Conservation (phyloP, 768 basidiomycete genomes). For the Xerocomus spinulosus region DNA sequence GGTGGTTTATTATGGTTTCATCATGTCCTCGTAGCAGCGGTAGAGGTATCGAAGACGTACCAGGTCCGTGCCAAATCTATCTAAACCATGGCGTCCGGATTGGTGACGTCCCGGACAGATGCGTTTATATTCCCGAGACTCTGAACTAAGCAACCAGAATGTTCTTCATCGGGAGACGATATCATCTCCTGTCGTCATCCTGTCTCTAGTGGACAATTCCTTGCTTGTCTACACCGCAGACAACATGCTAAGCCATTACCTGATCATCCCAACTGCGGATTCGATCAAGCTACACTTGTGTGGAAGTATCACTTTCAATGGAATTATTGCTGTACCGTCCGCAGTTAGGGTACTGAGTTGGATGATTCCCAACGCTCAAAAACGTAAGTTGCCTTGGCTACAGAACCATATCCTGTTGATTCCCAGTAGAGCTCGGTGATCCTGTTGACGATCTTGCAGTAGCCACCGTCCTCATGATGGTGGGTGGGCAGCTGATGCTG, state of each 20-base stretch:
- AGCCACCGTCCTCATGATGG: constrained; percentile 93
- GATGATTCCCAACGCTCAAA: constrained; percentile 93
- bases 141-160: constrained; percentile 78
- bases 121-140: constrained; percentile 89
- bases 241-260: constrained; percentile 88
- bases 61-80: constrained; percentile 45
- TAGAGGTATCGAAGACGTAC: constrained; percentile 75
- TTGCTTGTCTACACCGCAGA: constrained; percentile 91
- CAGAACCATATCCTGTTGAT: constrained; percentile 5
- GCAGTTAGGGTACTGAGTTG: constrained; percentile 91
- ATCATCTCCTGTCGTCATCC: constrained; percentile 71
- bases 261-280: constrained; percentile 81
- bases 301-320: constrained; percentile 91
- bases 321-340: constrained; percentile 78
- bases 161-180: constrained; percentile 78
- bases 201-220: constrained; percentile 93
- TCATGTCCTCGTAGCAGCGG: constrained; percentile 87
- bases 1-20: constrained; percentile 97
- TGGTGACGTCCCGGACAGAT: constrained; percentile 47
- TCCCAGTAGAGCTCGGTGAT: constrained; percentile 79
- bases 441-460: constrained; percentile 88
- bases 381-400: constrained; percentile 53
- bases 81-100: background rate
- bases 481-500: constrained; percentile 86
- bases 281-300: constrained; percentile 85